Evolutionary conservation across 2,329 filamentous ascomycete species (phyloP).

Genomic region (Aureobasidium melanogenum): DNA sequence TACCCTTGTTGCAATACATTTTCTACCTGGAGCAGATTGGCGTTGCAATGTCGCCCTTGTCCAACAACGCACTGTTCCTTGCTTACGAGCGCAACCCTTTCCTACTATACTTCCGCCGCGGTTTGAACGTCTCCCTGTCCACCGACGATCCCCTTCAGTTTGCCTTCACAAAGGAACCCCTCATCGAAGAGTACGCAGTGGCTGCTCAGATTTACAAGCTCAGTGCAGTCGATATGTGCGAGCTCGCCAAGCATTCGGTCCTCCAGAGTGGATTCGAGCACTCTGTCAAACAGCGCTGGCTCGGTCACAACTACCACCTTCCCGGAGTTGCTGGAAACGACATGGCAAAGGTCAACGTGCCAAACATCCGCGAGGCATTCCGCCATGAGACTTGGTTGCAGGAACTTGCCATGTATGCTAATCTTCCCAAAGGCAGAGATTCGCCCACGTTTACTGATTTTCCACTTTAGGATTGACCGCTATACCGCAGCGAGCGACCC

Average conservation of each 20-base stretch:
- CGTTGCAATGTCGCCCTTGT: slow-evolving; percentile 97
- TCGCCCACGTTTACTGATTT: slow-evolving; percentile 1
- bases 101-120: slow-evolving; percentile 87
- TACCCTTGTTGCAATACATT: slow-evolving; percentile 88
- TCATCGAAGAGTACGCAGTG: slow-evolving; percentile 97
- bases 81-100: slow-evolving; percentile 97
- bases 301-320: slow-evolving; percentile 67
- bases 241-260: slow-evolving; percentile 92
- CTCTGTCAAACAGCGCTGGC: slow-evolving; percentile 82
- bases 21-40: slow-evolving; percentile 98
- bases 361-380: slow-evolving; percentile 84
- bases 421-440: background rate
- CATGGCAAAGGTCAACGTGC: slow-evolving; percentile 94
- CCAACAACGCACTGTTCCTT: slow-evolving; percentile 93
- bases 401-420: slow-evolving; percentile 71
- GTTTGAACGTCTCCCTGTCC: slow-evolving; percentile 89
- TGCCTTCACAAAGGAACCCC: slow-evolving; percentile 93
- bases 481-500: slow-evolving; percentile 32
- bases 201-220: slow-evolving; percentile 98
- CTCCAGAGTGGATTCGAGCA: slow-evolving; percentile 90
- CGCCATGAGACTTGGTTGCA: slow-evolving; percentile 76
- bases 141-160: slow-evolving; percentile 97
- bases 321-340: slow-evolving; percentile 79
- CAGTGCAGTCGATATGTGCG: slow-evolving; percentile 95
- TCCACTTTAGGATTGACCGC: slow-evolving; percentile 24